Evolutionary conservation across 306 rosid species (phyloP).

Genomic region (Fagus sylvatica): DNA sequence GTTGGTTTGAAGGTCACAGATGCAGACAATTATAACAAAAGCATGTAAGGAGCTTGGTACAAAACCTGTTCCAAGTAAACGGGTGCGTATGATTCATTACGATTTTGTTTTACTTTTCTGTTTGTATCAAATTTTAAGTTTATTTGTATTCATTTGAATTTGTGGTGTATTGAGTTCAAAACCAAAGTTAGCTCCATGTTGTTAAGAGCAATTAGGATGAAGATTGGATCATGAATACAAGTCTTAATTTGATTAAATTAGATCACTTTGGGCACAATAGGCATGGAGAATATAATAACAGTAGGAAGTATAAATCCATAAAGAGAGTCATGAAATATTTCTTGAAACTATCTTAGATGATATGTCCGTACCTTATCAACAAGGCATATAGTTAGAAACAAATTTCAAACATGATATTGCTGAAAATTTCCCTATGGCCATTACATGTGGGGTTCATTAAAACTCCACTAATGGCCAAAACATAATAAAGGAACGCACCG

Average conservation of each 20-base stretch:
- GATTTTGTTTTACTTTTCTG: neutral
- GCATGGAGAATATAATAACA: neutral
- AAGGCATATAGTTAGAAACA: neutral
- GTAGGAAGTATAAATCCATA: neutral
- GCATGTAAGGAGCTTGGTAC: slow-evolving; percentile 87
- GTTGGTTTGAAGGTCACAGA: slow-evolving; percentile 79
- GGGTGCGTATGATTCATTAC: slow-evolving; percentile 55
- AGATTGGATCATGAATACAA: neutral
- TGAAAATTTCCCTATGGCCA: neutral
- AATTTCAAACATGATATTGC: neutral
- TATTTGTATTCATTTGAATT: neutral
- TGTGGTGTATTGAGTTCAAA: neutral
- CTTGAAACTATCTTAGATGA: neutral
- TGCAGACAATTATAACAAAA: slow-evolving; percentile 94
- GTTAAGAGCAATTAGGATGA: neutral
- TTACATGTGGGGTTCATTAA: neutral
- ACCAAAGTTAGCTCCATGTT: neutral
- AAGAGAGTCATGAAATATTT: neutral
- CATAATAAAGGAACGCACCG: too few species aligned
- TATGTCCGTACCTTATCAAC: neutral
- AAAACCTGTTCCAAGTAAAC: slow-evolving; percentile 79
- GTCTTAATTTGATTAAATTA: neutral
- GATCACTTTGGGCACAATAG: neutral
- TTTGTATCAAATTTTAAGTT: neutral
- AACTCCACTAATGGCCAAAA: neutral